Evolutionary conservation across 106 monocot genomes (phyloP).

Genomic region (Xerophyta viscosa): DNA sequence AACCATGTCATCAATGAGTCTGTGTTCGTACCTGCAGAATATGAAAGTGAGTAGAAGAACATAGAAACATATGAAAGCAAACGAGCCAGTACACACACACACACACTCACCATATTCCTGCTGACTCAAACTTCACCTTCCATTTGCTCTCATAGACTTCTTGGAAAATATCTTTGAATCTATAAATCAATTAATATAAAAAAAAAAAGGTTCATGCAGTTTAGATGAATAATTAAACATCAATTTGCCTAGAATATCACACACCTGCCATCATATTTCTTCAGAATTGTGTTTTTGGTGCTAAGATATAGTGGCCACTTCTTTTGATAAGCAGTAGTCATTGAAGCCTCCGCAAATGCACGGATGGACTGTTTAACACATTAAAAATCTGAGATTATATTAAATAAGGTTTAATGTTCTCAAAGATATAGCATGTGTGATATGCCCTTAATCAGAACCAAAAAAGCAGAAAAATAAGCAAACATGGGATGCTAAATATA

Average conservation of each 20-base stretch:
- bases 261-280: slow-evolving; percentile 97
- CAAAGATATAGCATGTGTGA: too few relatives aligned
- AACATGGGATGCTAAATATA: slow-evolving; percentile 8
- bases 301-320: slow-evolving; percentile 96
- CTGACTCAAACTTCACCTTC: slow-evolving; percentile 76
- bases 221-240: background rate
- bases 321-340: slow-evolving; percentile 84
- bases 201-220: too few relatives aligned
- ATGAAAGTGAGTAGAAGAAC: slow-evolving; percentile 4
- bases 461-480: background rate
- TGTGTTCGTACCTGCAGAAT: slow-evolving; percentile 83
- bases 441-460: too few relatives aligned
- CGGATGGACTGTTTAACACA: slow-evolving; percentile 84
- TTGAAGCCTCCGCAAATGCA: slow-evolving; percentile 94
- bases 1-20: slow-evolving; percentile 99
- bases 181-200: too few relatives aligned
- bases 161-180: slow-evolving; percentile 97
- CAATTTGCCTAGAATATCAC: background rate
- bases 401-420: too few relatives aligned
- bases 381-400: too few relatives aligned
- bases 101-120: slow-evolving; percentile 74
- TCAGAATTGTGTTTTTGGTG: slow-evolving; percentile 97
- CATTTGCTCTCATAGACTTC: slow-evolving; percentile 83
- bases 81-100: too few relatives aligned
- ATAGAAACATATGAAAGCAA: too few relatives aligned